Evolutionary conservation across 1,284 basidiomycete species (phyloP).

Genomic region (Hemileia vastatrix): DNA sequence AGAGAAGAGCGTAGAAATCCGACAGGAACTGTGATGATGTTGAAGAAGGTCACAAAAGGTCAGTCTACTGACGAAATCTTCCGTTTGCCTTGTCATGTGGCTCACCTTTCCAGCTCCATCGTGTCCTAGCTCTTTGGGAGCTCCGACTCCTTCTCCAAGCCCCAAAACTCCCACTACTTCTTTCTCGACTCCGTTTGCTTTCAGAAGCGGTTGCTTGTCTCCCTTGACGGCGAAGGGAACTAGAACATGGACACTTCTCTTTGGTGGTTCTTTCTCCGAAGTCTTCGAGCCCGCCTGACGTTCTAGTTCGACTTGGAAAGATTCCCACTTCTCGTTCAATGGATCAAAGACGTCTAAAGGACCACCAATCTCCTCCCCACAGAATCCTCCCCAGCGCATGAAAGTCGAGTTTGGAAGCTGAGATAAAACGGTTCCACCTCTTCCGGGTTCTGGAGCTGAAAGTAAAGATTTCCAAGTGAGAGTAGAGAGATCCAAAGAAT

Average conservation of each 20-base stretch:
- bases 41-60: background rate
- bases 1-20: conserved; percentile 16
- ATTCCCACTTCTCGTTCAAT: too few species aligned
- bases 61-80: background rate
- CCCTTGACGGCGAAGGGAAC: background rate
- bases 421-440: conserved; percentile 46
- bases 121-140: conserved; percentile 41
- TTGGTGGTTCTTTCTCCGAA: conserved; percentile 12
- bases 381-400: conserved; percentile 40
- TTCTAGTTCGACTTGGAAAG: conserved; percentile 5
- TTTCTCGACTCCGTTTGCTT: conserved; percentile 8
- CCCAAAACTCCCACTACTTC: conserved; percentile 38
- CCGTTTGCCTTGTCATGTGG: background rate
- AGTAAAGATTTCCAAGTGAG: conserved; percentile 44
- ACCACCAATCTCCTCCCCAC: conserved; percentile 42
- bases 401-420: conserved; percentile 4
- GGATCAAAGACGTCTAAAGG: conserved; percentile 42
- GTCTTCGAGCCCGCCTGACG: conserved; percentile 6
- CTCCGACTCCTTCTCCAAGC: conserved; percentile 42
- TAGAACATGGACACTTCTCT: conserved; percentile 23
- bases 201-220: too few species aligned
- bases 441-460: conserved; percentile 45
- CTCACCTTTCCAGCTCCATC: conserved; percentile 42
- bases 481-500: conserved; percentile 44
- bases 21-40: conserved; percentile 18